phyloP scores from a whole-genome alignment of 176 grass and related monocot genomes.

The Poa pratensis region DNA sequence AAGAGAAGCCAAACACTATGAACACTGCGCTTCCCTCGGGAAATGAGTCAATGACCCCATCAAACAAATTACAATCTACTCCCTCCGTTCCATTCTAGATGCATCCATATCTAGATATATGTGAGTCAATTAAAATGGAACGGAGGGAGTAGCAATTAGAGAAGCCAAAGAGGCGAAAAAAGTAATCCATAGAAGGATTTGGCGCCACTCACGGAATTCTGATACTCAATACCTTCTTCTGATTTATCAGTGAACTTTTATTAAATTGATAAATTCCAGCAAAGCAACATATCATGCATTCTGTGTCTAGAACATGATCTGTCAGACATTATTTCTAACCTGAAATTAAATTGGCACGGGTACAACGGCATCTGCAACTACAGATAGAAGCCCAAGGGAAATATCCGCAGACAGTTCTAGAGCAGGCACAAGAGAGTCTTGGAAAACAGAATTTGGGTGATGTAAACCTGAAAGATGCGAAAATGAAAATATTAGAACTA shows the following conservation, averaged over 20 bases:
- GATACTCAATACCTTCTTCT: conserved; percentile 1
- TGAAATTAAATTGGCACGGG: conserved; percentile 56
- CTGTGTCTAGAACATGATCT: conserved; percentile 27
- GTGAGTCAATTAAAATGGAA: too few species aligned
- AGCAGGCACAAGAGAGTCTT: conserved; percentile 91
- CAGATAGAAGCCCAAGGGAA: conserved; percentile 93
- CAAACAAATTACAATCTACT: conserved; percentile 25
- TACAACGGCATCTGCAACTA: conserved; percentile 86
- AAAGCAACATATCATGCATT: conserved; percentile 28
- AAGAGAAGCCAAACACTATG: background rate
- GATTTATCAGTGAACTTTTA: conserved; percentile 1
- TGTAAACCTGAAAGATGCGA: conserved; percentile 72
- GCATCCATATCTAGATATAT: too few species aligned
- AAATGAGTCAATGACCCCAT: background rate
- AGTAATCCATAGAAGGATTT: background rate
- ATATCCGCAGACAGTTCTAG: conserved; percentile 88
- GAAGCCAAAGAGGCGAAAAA: background rate
- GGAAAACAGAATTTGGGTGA: conserved; percentile 68
- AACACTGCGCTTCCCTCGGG: background rate
- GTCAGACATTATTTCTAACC: conserved; percentile 27
- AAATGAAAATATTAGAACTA: conserved; percentile 73
- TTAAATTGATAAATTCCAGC: background rate
- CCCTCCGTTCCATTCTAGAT: too few species aligned
- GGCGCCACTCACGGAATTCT: background rate
- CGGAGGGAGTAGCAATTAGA: too few species aligned